Evolutionary conservation across 106 monocot genomes (phyloP), one percentile per base, ranked within the genome.

Genomic region (Platanthera guangdongensis): DNA sequence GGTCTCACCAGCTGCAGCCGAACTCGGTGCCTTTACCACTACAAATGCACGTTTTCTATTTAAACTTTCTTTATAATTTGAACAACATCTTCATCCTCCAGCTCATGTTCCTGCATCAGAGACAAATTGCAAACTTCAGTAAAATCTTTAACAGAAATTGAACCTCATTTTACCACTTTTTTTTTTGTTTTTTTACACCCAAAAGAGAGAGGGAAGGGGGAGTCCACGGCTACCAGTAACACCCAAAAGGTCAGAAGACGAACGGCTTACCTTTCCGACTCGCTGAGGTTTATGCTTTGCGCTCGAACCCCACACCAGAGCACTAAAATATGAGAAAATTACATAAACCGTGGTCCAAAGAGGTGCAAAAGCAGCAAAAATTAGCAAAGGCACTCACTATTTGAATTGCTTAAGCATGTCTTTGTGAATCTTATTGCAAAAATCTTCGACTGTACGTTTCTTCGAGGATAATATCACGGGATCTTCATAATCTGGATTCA

Each of bases 351-450:
- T 47, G 13, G 30, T 9, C 4, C 67, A 32, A 67, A 30, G 47
- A 16, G 13, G 30, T 9, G 3, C 39, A 67, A 67, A 30, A 32
- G 39, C 9, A 5, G 30, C 22, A 30, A 2, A 39, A 67, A 30
- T 11, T 10, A 53, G 59, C 21, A 16, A 72, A 3, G 16, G 49
- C 6, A 71, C 90, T 89, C 67, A 93, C 95, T 93, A 96, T 87
- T 96, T 99, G 79, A 99, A 94, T 59, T 99, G 94, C 78, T 99
- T 99, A 14, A 88, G 80, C 94, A 99, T 99, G 80, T 99, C 99
- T 77, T 99, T 99, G 77, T 99, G 94, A 79, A 99, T 99, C 71
- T 87, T 86, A 47, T 49, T 83, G 84, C 97, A 97, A 48, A 94
- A 94, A 71, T 94, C 94, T 73, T 97, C 93, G 11, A 92, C 85